A percentile compares a stretch with the other conserved stretches of the same genome.
These are phyloP conservation scores for Cenchrus fungigraminus DNA, from an alignment of 176 grass and related monocot genomes.

Conservation along the genomic window DNA sequence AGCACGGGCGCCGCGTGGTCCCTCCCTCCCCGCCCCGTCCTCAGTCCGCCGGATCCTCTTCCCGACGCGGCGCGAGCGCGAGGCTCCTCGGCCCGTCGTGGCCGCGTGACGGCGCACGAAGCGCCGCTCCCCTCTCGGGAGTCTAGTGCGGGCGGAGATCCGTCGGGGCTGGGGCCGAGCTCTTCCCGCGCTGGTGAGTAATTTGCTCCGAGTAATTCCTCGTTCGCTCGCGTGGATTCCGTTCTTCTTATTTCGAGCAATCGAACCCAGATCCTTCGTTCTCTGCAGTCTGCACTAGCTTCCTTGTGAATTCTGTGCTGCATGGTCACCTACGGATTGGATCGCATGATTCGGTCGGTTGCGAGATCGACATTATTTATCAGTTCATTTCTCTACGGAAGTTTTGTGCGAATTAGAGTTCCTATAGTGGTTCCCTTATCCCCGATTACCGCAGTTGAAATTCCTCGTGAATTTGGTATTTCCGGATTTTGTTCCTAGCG, in stretches of 20 bases:
- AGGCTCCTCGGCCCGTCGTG: background rate
- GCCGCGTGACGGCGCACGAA: background rate
- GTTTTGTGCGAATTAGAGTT: no score
- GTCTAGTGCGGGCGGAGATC: slow-evolving; percentile 5
- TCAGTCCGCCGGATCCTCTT: background rate
- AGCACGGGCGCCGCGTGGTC: background rate
- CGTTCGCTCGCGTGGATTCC: background rate
- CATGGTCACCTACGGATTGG: background rate
- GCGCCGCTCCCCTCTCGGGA: background rate
- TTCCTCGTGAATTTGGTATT: background rate
- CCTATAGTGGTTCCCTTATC: no score
- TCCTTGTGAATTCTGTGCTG: background rate
- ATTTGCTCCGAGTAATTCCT: background rate
- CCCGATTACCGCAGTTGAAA: background rate
- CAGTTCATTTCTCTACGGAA: background rate
- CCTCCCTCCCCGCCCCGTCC: background rate
- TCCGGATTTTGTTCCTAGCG: background rate
- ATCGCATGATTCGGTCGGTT: background rate
- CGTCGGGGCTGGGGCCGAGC: background rate
- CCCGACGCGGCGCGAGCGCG: background rate
- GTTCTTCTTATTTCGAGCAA: background rate
- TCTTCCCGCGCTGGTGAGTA: slow-evolving; percentile 3
- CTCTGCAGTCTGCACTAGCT: background rate
- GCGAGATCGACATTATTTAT: slow-evolving; percentile 12
- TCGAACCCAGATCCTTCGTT: background rate